Conservation (phyloP, 2,329 filamentous ascomycete genomes). For the Fusarium nelsonii region DNA sequence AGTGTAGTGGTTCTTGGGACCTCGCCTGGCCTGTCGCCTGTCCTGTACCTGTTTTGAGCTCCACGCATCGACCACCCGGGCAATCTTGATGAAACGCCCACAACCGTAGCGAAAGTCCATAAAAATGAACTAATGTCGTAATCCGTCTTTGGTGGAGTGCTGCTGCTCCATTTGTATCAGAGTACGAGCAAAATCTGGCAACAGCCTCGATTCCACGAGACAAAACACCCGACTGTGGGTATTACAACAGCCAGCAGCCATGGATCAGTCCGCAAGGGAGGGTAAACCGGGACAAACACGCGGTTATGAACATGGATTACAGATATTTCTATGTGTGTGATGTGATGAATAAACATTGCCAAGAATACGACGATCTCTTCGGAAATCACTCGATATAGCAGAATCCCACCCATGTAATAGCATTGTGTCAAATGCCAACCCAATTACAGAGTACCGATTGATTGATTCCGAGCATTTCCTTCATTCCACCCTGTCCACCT, state of each 20-base stretch:
- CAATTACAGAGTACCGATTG: neutral
- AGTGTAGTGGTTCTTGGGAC: constrained; percentile 20
- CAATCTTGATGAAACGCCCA: constrained; percentile 6
- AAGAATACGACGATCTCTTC: neutral
- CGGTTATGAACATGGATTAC: constrained; percentile 26
- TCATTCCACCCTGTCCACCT: neutral
- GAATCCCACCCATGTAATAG: neutral
- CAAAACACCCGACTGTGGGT: neutral
- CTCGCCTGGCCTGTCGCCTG: neutral
- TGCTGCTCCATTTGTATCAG: neutral
- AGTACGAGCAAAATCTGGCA: neutral
- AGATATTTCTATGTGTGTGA: neutral
- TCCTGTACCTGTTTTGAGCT: neutral
- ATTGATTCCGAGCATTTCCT: neutral
- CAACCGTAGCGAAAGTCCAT: neutral
- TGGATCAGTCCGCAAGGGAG: neutral
- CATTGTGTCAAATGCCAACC: constrained; percentile 2
- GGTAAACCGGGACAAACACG: constrained; percentile 1
- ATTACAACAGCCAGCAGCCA: neutral
- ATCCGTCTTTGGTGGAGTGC: neutral
- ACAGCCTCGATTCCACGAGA: neutral
- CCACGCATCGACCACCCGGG: neutral
- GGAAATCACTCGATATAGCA: neutral
- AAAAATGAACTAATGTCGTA: neutral
- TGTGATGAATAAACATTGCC: constrained; percentile 8